Evolutionary conservation across 495 filamentous ascomycete species (phyloP).

Genomic region (Podospora anserina): DNA sequence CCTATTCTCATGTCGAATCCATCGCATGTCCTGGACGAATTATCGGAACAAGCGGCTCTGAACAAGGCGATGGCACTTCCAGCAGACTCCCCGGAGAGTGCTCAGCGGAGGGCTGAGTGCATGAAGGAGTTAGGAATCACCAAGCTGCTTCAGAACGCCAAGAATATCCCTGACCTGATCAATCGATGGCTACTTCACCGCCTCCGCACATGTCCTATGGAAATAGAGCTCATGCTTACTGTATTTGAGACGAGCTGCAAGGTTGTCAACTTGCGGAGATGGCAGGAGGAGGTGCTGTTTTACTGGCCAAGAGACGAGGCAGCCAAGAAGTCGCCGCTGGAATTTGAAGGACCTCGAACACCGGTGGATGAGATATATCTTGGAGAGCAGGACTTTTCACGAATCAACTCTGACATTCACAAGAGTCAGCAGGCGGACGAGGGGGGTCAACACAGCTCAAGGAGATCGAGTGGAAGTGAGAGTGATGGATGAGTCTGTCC

Average conservation of each 20-base stretch:
- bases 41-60: slow-evolving; percentile 24
- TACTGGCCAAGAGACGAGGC: slow-evolving; percentile 43
- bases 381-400: slow-evolving; percentile 9
- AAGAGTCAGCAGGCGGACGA: not conserved
- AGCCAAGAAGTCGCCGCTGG: slow-evolving; percentile 22
- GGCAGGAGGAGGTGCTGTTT: slow-evolving; percentile 47
- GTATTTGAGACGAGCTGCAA: slow-evolving; percentile 34
- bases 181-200: slow-evolving; percentile 49
- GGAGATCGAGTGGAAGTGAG: not conserved
- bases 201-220: slow-evolving; percentile 42
- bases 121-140: slow-evolving; percentile 37
- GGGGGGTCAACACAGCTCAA: not conserved
- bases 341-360: slow-evolving; percentile 27
- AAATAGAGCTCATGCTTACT: slow-evolving; percentile 42
- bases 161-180: slow-evolving; percentile 41
- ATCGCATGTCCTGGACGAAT: slow-evolving; percentile 28
- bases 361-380: slow-evolving; percentile 19
- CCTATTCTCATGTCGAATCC: slow-evolving; percentile 37
- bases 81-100: slow-evolving; percentile 23
- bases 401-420: slow-evolving; percentile 17
- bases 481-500: not conserved
- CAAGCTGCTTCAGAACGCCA: slow-evolving; percentile 30
- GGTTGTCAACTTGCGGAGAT: slow-evolving; percentile 39
- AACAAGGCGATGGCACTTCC: slow-evolving; percentile 24
- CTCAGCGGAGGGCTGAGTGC: slow-evolving; percentile 23